phyloP scores from a whole-genome alignment of 2,329 filamentous ascomycete genomes.

The Tolypocladium nubicola region DNA sequence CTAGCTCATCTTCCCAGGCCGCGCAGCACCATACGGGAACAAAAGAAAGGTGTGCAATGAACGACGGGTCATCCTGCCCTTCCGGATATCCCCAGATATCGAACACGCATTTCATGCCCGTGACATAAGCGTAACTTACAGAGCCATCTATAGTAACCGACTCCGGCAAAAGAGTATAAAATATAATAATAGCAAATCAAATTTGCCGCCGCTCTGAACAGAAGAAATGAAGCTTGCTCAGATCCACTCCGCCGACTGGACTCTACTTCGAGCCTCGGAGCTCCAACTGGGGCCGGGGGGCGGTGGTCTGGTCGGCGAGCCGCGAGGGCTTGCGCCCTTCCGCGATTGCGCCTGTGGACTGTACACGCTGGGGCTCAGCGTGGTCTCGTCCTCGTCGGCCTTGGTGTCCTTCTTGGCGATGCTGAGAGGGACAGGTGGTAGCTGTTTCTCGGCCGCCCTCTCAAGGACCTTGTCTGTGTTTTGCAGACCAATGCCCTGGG shows the following conservation, averaged over 20 bases:
- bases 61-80: neutral
- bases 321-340: neutral
- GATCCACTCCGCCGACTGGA: slow-evolving; percentile 9
- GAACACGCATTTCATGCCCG: neutral
- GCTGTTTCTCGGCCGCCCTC: neutral
- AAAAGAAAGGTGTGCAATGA: neutral
- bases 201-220: neutral
- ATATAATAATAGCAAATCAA: neutral
- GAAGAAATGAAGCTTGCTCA: neutral
- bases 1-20: neutral
- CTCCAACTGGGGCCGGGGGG: neutral
- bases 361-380: slow-evolving; percentile 43
- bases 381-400: slow-evolving; percentile 18
- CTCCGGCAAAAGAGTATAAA: neutral
- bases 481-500: neutral
- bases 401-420: neutral
- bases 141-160: neutral
- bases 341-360: slow-evolving; percentile 19
- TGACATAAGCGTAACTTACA: neutral
- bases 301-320: neutral
- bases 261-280: neutral
- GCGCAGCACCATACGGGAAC: no score
- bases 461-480: neutral
- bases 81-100: neutral
- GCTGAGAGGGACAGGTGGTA: slow-evolving; percentile 25